These are phyloP conservation scores for Colletotrichum filicis DNA, from an alignment of 2,329 filamentous ascomycete species.

Conservation along the genomic window DNA sequence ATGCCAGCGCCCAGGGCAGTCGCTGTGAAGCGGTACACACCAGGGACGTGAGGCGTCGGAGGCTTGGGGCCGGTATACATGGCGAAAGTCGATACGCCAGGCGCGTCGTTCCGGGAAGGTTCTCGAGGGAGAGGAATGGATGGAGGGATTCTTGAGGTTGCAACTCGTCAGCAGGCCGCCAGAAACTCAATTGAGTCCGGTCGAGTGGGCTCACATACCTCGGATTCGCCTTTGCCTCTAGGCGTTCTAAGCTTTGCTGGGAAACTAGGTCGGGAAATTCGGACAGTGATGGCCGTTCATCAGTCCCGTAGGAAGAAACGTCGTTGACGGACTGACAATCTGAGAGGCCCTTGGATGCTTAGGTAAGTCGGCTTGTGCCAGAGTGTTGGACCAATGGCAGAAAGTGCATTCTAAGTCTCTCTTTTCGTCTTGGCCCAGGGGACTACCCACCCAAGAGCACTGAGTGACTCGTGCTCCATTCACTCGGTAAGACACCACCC, in stretches of 20 bases:
- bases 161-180: background rate
- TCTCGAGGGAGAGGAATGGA: background rate
- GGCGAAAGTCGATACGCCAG: background rate
- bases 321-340: constrained; percentile 3
- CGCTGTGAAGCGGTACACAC: constrained; percentile 84
- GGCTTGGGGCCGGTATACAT: constrained; percentile 46
- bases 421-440: background rate
- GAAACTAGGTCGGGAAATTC: background rate
- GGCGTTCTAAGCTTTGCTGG: background rate
- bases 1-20: constrained; percentile 93
- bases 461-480: too few relatives aligned
- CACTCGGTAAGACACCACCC: too few relatives aligned
- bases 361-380: constrained; percentile 15
- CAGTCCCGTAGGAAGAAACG: background rate
- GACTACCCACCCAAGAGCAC: background rate
- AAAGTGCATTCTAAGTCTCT: background rate
- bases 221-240: background rate
- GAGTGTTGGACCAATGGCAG: background rate
- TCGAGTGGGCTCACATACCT: background rate
- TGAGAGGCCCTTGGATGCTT: constrained; percentile 10
- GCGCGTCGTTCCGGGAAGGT: constrained; percentile 6
- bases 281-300: background rate
- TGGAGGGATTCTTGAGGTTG: background rate
- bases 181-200: background rate
- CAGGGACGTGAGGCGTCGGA: constrained; percentile 60